phyloP scores from a whole-genome alignment of 306 rosid genomes.

The Quillaja saponaria region DNA sequence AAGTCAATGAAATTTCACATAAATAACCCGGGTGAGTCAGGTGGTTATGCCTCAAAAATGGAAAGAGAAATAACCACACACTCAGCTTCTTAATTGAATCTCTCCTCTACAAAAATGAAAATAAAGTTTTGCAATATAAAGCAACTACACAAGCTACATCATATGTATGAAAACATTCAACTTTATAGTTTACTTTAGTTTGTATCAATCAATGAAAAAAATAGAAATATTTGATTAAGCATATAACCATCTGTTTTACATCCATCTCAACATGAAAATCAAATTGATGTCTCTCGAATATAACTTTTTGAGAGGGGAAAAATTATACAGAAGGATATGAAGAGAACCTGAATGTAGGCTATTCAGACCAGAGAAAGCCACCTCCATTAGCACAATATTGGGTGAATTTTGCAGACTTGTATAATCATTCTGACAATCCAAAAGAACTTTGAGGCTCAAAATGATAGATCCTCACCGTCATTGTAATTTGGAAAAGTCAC shows the following conservation, averaged over 20 bases:
- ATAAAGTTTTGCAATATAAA: not conserved
- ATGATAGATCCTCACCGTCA: slow-evolving; percentile 51
- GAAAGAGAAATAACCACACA: too few species aligned
- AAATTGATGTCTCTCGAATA: slow-evolving; percentile 10
- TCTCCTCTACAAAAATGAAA: too few species aligned
- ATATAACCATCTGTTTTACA: not conserved
- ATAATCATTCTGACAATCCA: slow-evolving; percentile 5
- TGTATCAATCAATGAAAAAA: slow-evolving; percentile 12
- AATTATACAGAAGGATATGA: slow-evolving; percentile 21
- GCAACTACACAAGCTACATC: not conserved
- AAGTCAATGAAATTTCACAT: too few species aligned
- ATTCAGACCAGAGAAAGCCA: not conserved
- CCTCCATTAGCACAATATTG: not conserved
- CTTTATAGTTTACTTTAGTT: slow-evolving; percentile 3
- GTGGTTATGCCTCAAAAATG: too few species aligned
- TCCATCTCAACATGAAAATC: slow-evolving; percentile 12
- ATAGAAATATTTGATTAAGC: not conserved
- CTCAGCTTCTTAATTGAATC: too few species aligned
- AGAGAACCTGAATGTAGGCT: not conserved
- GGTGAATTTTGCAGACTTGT: slow-evolving; percentile 1
- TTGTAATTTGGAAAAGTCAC: slow-evolving; percentile 74
- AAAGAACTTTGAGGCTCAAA: slow-evolving; percentile 29
- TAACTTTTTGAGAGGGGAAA: slow-evolving; percentile 2
- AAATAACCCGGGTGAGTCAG: too few species aligned
- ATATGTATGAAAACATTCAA: slow-evolving; percentile 16